Evolutionary conservation across 805 yeast species (phyloP), one percentile per base, ranked within the genome.

Genomic region (Saccharomyces mikatae): DNA sequence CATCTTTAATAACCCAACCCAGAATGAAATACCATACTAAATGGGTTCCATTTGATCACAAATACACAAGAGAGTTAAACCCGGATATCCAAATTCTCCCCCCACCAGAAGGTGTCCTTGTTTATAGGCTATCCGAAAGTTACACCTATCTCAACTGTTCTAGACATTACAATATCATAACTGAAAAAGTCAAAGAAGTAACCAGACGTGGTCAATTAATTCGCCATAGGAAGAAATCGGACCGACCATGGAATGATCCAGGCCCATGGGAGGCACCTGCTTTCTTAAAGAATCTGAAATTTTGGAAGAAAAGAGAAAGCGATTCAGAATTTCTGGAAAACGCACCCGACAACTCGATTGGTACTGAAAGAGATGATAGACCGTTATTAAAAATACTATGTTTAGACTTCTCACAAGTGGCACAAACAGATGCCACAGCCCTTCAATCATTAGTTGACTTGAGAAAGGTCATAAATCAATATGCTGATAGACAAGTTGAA

Each of bases 71-170:
- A 67, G 69, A 67, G 54, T 65, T 81, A 53, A 88, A 91, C 68
- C 72, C 78, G 4, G 79, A 77, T 14, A 69, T 90, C 17, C 66
- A 74, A 0, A 80, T 91, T 6, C 68, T 68, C 14, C 87, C 90
- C 1, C 96, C 97, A 14, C 97, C 97, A 29, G 89, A 92, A 1
- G 97, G 97, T 32, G 90, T 91, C 17, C 62, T 90, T 55, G 96
- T 91, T 2, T 91, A 84, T 74, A 80, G 94, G 62, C 86, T 94
- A 46, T 74, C 84, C 21, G 97, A 91, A 64, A 75, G 90, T 14
- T 86, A 87, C 71, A 80, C 89, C 0, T 91, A 89, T 72, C 83
- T 96, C 44, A 91, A 91, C 67, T 78, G 86, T 48, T 82, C 96
- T 0, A 73, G 79, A 57, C 95, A 87, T 67, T 76, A 80, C 47